Base-by-base conservation (phyloP, 495 filamentous ascomycete species). In the Durotheca rogersii region DNA sequence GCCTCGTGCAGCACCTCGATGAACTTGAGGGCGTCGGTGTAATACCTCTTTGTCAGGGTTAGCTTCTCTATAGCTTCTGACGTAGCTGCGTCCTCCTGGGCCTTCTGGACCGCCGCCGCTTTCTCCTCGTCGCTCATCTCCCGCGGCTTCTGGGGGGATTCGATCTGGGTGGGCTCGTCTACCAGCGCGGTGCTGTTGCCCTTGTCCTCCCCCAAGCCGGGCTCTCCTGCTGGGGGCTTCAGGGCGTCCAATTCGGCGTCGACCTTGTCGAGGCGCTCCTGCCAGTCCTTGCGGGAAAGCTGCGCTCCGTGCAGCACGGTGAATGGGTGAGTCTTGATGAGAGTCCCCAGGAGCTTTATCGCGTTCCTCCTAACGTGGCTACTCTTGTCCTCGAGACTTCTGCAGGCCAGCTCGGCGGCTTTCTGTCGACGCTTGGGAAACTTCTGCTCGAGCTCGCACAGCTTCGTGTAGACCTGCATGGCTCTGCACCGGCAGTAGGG, bases 281-380 rank as follows among this genome's bases (percentile, higher is more conserved):
- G 77, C 93, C 94, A 97, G 29, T 95, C 92, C 47, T 86, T 88
- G 46, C 80, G 77, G 16, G 82, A 84, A 6, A 97, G 79, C 49
- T 90, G 86, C 0, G 90, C 90, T 25, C 91, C 94, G 60, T 97
- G 92, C 66, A 96, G 83, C 7, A 88, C 85, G 41, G 85, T 86
- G 63, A 96, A 99, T 2, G 93, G 94, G 62, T 99, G 94, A 0
- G 89, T 96, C 21, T 88, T 85, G 44, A 97, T 86, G 7, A 99
- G 74, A 41, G 86, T 86, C 1, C 85, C 87, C 10, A 97, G 75
- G 20, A 99, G 72, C 60, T 94, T 96, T 66, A 99, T 94, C 0
- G 94, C 90, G 64, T 97, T 96, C 30, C 90, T 83, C 53, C 93
- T 78, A 15, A 97, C 93, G 64, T 97, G 92, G 66, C 94, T 97